A percentile compares a stretch with the other conserved stretches of the same genome.
Evolutionary conservation across 345 rosid genomes (phyloP).

Genomic region (Sisymbrium altissimum): DNA sequence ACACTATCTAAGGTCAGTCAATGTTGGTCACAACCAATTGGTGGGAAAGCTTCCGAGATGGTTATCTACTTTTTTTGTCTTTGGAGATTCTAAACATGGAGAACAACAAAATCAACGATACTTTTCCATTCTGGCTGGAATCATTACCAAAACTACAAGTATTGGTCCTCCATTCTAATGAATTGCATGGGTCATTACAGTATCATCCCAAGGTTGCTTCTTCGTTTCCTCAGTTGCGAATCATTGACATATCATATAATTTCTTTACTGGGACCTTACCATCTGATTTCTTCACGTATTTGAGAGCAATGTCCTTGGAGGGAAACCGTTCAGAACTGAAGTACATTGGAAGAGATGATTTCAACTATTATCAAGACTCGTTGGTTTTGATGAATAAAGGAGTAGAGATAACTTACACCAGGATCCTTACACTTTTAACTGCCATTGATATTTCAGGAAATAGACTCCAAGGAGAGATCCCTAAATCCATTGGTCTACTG

Average conservation of each 20-base stretch:
- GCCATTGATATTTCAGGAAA: neutral
- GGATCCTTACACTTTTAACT: neutral
- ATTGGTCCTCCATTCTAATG: neutral
- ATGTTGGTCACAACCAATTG: neutral
- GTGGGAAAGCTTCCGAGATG: neutral
- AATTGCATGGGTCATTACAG: neutral
- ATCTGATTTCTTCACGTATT: neutral
- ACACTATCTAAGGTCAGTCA: neutral
- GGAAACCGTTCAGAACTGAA: neutral
- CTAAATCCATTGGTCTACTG: constrained; percentile 8
- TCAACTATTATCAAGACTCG: neutral
- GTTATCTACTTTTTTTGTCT: neutral
- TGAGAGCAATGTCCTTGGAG: neutral
- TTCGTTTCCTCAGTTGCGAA: neutral
- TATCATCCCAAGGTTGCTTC: neutral
- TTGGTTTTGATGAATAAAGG: neutral
- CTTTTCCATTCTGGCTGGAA: neutral
- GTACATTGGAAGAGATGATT: neutral
- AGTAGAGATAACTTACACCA: neutral
- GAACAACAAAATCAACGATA: neutral
- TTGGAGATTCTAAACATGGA: neutral
- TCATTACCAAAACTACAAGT: neutral
- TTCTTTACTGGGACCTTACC: neutral
- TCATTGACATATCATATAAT: neutral
- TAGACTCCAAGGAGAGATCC: neutral